phyloP scores from a whole-genome alignment of 148 eudicot species.

The Chenopodium berlandieri region DNA sequence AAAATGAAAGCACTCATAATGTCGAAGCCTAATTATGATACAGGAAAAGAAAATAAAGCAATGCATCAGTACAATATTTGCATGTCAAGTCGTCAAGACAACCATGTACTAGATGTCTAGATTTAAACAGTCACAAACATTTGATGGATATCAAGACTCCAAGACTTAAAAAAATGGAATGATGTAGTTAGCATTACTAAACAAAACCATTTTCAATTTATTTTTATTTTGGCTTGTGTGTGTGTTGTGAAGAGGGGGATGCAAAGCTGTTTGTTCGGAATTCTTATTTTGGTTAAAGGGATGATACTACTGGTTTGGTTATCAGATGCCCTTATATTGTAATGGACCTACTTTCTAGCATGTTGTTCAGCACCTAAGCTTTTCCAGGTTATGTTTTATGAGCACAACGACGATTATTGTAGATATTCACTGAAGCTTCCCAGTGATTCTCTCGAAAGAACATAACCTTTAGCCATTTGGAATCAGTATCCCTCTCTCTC shows the following conservation, averaged over 20 bases:
- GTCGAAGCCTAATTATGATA: constrained; percentile 1
- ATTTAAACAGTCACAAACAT: background rate
- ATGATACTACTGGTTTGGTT: too few relatives aligned
- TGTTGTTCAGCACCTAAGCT: background rate
- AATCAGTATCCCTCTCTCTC: background rate
- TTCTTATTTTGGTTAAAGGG: background rate
- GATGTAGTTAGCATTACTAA: background rate
- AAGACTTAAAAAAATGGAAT: background rate
- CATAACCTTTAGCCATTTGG: background rate
- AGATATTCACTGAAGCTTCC: background rate
- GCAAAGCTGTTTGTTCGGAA: background rate
- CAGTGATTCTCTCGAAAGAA: background rate
- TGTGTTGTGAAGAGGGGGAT: background rate
- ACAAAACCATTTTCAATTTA: background rate
- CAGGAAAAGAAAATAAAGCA: background rate
- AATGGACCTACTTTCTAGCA: background rate
- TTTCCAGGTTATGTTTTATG: background rate
- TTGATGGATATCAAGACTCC: background rate
- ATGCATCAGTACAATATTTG: background rate
- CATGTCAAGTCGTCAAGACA: background rate
- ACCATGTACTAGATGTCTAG: background rate
- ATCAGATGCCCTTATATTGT: background rate
- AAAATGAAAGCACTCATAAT: too few relatives aligned
- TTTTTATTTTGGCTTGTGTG: background rate
- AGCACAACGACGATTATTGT: background rate